Base-by-base conservation (phyloP, 2,329 filamentous ascomycete genomes). In the Cladosporium sp. region DNA sequence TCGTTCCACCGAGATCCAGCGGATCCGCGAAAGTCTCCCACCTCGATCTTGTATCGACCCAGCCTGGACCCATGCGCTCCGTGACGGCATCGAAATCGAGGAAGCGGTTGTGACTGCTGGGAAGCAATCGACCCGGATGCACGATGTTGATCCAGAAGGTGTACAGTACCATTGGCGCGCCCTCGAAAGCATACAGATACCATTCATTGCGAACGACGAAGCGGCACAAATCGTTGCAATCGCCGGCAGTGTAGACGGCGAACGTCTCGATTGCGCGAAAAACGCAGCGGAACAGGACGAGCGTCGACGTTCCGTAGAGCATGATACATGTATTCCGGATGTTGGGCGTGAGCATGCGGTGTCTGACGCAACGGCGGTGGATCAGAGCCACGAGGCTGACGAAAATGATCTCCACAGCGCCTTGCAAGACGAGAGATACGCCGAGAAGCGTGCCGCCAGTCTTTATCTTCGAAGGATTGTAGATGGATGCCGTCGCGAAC, bases 131-230 rank as follows among this genome's bases (percentile, higher is more conserved):
- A 51, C 78, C 79, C 0, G 80, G 80, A 59, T 82, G 78, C 43
- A 74, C 79, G 15, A 79, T 50, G 63, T 83, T 83, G 30, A 81
- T 68, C 59, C 83, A 65, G 11, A 73, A 72, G 8, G 75, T 79
- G 61, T 82, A 82, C 55, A 73, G 56, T 12, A 80, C 75, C 80
- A 83, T 83, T 42, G 81, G 74, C 3, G 70, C 65, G 3, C 73
- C 75, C 63, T 83, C 81, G 59, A 83, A 82, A 50, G 82, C 70
- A 76, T 78, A 83, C 61, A 82, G 80, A 62, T 76, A 81, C 65
- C 75, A 75, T 55, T 83, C 80, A 45, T 78, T 72, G 50, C 71
- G 72, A 51, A 75, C 63, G 63, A 72, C 58, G 65, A 66, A 60
- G 59, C 69, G 67, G 59, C 71, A 64, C 65, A 73, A 68, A 25